phyloP scores from a whole-genome alignment of 2,329 filamentous ascomycete genomes.

The Ascochyta clinopodiicola region DNA sequence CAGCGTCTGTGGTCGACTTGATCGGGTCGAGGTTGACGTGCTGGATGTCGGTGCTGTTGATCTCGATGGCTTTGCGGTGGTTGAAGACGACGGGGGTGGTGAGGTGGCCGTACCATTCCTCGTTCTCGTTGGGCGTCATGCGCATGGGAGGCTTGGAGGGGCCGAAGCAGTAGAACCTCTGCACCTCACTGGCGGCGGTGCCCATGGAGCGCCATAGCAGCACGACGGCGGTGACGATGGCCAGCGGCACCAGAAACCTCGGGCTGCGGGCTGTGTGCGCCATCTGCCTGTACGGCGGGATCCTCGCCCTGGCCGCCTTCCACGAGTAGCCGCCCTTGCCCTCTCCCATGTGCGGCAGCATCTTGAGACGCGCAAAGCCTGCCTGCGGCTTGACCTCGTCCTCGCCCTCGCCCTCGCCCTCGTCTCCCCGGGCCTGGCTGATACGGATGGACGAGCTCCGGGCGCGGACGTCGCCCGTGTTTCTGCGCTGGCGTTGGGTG shows the following conservation, averaged over 20 bases:
- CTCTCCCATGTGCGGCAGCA: constrained; percentile 80
- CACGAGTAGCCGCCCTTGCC: constrained; percentile 71
- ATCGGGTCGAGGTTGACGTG: constrained; percentile 85
- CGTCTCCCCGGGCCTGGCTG: constrained; percentile 40
- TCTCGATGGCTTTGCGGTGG: constrained; percentile 83
- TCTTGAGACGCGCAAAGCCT: constrained; percentile 49
- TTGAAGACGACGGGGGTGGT: constrained; percentile 97
- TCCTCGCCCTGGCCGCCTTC: constrained; percentile 82
- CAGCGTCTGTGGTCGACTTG: constrained; percentile 78
- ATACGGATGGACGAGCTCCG: constrained; percentile 41
- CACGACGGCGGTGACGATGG: constrained; percentile 72
- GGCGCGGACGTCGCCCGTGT: constrained; percentile 36
- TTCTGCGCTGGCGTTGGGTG: constrained; percentile 39
- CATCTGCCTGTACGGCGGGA: constrained; percentile 76
- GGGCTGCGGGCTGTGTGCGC: constrained; percentile 72
- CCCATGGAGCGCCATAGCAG: constrained; percentile 89
- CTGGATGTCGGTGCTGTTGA: constrained; percentile 81
- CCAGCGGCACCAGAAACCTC: constrained; percentile 77
- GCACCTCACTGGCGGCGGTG: constrained; percentile 82
- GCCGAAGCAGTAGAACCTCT: constrained; percentile 98
- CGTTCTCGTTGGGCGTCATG: constrained; percentile 90
- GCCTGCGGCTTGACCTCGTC: constrained; percentile 30
- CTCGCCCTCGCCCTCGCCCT: constrained; percentile 3
- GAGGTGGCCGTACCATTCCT: constrained; percentile 85
- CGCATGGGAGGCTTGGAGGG: constrained; percentile 94